These are phyloP conservation scores for Trametes hirsuta DNA, from an alignment of 1,284 basidiomycete species.

Conservation along the genomic window DNA sequence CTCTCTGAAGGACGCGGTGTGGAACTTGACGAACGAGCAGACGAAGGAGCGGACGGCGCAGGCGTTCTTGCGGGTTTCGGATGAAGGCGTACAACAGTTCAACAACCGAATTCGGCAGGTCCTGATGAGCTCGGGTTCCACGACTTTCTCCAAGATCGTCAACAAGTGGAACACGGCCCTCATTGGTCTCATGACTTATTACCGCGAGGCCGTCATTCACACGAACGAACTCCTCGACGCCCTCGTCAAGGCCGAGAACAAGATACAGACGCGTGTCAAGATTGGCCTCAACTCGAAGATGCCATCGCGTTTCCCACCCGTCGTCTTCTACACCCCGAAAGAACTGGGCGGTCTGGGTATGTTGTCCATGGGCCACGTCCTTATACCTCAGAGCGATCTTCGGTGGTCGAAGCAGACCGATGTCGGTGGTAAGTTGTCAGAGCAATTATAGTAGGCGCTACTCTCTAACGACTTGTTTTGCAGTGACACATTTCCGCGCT, in stretches of 20 bases:
- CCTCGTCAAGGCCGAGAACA: slow-evolving; percentile 96
- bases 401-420: slow-evolving; percentile 99
- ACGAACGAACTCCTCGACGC: slow-evolving; percentile 95
- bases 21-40: slow-evolving; percentile 96
- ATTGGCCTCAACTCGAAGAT: slow-evolving; percentile 99
- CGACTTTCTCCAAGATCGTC: slow-evolving; percentile 99
- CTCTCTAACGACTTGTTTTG: slow-evolving; percentile 11
- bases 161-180: slow-evolving; percentile 99
- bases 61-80: slow-evolving; percentile 96
- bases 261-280: slow-evolving; percentile 99
- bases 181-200: slow-evolving; percentile 97
- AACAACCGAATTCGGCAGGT: slow-evolving; percentile 97
- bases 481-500: slow-evolving; percentile 94
- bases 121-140: slow-evolving; percentile 98
- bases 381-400: slow-evolving; percentile 97
- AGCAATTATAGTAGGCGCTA: slow-evolving; percentile 21
- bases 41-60: slow-evolving; percentile 98
- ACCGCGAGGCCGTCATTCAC: slow-evolving; percentile 98
- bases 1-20: slow-evolving; percentile 95
- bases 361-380: slow-evolving; percentile 99
- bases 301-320: slow-evolving; percentile 98
- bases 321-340: slow-evolving; percentile 96
- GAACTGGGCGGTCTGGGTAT: slow-evolving; percentile 98
- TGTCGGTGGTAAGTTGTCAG: slow-evolving; percentile 64
- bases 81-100: slow-evolving; percentile 95